phyloP scores from a whole-genome alignment of 2,329 filamentous ascomycete species.

The Xylariaceae sp. region DNA sequence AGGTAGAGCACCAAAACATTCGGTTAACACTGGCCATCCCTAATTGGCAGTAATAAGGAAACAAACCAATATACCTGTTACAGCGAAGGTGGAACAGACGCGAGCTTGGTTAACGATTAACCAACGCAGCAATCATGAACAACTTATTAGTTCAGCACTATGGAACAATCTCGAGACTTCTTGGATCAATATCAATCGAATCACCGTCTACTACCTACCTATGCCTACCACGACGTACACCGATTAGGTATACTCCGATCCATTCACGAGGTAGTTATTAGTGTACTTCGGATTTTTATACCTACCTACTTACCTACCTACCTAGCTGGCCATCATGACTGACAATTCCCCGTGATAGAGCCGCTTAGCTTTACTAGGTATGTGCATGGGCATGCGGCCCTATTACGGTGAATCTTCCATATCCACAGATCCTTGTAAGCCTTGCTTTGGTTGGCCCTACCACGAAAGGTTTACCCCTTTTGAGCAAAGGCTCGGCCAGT shows the following conservation, averaged over 20 bases:
- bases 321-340: background rate
- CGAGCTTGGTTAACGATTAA: no score
- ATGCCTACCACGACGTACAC: no score
- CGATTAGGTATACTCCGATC: no score
- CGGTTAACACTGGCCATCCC: conserved; percentile 4
- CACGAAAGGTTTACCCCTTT: conserved; percentile 15
- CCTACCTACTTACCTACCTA: background rate
- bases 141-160: no score
- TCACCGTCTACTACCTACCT: no score
- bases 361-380: conserved; percentile 29
- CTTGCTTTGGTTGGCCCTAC: conserved; percentile 18
- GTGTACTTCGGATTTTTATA: background rate
- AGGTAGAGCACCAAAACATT: background rate
- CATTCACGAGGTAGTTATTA: no score
- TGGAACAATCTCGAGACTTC: no score
- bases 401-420: conserved; percentile 30
- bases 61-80: background rate
- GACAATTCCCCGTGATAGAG: conserved; percentile 33
- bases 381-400: conserved; percentile 31
- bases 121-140: no score
- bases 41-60: background rate
- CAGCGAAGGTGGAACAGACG: conserved; percentile 1
- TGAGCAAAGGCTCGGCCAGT: conserved; percentile 12
- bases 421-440: conserved; percentile 14
- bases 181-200: no score